phyloP scores from a whole-genome alignment of 805 yeast genomes.

The Candida koratica region DNA sequence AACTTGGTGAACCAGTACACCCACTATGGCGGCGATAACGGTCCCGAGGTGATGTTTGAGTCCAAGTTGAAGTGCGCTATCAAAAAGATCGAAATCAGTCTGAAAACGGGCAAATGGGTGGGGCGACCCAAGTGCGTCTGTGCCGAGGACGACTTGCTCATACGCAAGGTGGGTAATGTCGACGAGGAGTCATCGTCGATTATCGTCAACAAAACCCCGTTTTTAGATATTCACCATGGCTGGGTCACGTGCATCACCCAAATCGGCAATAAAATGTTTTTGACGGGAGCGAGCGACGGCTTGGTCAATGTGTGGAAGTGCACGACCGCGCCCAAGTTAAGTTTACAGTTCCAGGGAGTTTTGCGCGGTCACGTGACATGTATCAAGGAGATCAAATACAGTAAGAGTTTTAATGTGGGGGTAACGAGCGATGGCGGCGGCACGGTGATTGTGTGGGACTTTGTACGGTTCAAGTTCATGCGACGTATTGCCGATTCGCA shows the following conservation, averaged over 20 bases:
- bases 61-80: constrained; percentile 40
- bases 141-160: constrained; percentile 34
- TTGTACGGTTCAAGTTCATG: constrained; percentile 48
- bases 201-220: constrained; percentile 39
- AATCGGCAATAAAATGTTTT: constrained; percentile 38
- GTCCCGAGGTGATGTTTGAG: constrained; percentile 42
- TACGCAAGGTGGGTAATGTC: constrained; percentile 26
- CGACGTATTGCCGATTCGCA: constrained; percentile 28
- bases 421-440: constrained; percentile 56
- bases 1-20: constrained; percentile 35
- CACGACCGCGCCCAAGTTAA: constrained; percentile 22
- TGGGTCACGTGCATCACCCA: constrained; percentile 38
- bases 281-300: constrained; percentile 57
- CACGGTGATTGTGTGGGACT: constrained; percentile 60
- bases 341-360: constrained; percentile 40
- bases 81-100: constrained; percentile 42
- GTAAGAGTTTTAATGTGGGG: constrained; percentile 51
- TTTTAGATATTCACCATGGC: constrained; percentile 41
- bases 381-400: constrained; percentile 45
- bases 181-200: constrained; percentile 27
- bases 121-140: constrained; percentile 43
- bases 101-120: constrained; percentile 46
- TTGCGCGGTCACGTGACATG: constrained; percentile 56
- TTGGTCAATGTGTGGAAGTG: constrained; percentile 57
- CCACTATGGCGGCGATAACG: constrained; percentile 26